Conservation (phyloP, 2,329 filamentous ascomycete genomes). For the Pseudogymnoascus sp. region DNA sequence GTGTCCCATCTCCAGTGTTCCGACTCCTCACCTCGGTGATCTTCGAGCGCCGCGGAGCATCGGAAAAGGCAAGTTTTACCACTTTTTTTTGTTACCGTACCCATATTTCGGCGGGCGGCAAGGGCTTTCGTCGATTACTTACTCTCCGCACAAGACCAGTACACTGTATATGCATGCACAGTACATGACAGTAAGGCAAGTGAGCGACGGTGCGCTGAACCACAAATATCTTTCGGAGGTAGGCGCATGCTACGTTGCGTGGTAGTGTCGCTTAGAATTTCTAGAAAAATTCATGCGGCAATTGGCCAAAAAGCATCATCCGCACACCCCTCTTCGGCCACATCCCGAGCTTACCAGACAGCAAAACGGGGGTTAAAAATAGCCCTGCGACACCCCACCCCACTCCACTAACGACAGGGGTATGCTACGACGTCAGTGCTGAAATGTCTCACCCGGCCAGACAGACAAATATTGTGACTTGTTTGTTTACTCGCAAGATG, state of each 20-base stretch:
- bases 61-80: not conserved
- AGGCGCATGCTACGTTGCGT: conserved; percentile 2
- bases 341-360: not conserved
- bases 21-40: not conserved
- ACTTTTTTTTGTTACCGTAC: not conserved
- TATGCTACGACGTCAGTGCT: not conserved
- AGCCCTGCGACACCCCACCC: not conserved
- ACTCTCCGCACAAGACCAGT: not conserved
- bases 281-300: not conserved
- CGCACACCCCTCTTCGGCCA: not conserved
- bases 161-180: not conserved
- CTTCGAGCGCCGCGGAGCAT: not conserved
- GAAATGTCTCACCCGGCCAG: not conserved
- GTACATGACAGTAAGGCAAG: not conserved
- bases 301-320: not conserved
- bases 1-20: not conserved
- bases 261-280: not conserved
- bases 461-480: not conserved
- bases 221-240: not conserved
- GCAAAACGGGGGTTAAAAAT: conserved; percentile 3
- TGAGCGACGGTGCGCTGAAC: not conserved
- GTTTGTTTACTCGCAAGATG: not conserved
- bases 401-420: not conserved
- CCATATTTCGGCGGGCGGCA: not conserved
- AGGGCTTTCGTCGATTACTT: not conserved